Evolutionary conservation across 2,329 filamentous ascomycete genomes (phyloP), one percentile per base, ranked within the genome.

Genomic region (Beauveria rudraprayagi): DNA sequence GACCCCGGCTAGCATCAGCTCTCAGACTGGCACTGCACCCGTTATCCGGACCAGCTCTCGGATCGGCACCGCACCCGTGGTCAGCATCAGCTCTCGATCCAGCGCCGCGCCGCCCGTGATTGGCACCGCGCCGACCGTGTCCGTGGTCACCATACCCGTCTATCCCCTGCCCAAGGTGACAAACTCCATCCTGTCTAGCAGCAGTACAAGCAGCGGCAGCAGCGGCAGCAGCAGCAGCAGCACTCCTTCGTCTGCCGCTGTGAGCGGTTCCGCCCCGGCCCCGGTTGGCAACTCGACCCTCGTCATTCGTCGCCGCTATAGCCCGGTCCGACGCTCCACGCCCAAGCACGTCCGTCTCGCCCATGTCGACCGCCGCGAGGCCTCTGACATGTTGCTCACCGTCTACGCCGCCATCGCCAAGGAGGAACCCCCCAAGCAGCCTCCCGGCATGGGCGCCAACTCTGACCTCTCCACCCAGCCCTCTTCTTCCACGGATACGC

Each of bases 381-480:
- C 67, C 3, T 69, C 71, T 3, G 17, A 50, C 46, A 65, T 71
- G 44, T 71, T 80, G 7, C 70, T 81, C 19, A 79, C 74, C 2
- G 67, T 81, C 14, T 81, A 80, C 69, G 77, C 70, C 50, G 68
- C 72, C 60, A 63, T 76, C 14, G 62, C 64, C 26, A 66, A 67
- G 37, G 70, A 73, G 34, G 62, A 62, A 3, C 63, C 64, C 34
- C 72, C 66, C 34, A 69, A 66, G 1, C 68, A 61, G 3, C 76
- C 77, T 1, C 77, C 76, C 1, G 70, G 66, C 22, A 70, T 70
- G 70, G 69, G 65, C 11, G 19, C 14, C 9, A 34, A 10, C 30
- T 34, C 30, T 34, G 30, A 10, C 30, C 30, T 34, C 10, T 34
- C 30, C 30, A 34, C 3, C 10, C 30, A 34, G 30, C 10, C 44